Conservation (phyloP, 2,329 filamentous ascomycete species). For the Aureobasidium sp. region DNA sequence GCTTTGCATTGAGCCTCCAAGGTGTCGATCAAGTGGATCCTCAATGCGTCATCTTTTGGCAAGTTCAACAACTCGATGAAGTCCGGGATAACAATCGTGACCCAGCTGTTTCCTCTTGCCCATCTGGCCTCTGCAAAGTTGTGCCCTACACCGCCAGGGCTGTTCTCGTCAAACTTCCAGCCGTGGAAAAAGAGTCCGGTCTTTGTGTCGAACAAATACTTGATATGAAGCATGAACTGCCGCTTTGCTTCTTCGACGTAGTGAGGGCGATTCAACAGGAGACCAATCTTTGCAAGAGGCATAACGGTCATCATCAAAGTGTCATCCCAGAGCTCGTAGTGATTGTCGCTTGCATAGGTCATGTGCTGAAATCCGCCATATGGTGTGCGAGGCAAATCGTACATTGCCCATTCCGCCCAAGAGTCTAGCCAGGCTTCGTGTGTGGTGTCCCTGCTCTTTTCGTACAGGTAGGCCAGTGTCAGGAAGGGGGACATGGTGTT, state of each 20-base stretch:
- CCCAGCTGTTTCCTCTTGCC: constrained; percentile 61
- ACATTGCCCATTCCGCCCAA: constrained; percentile 78
- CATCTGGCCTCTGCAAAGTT: constrained; percentile 50
- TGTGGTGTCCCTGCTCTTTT: constrained; percentile 58
- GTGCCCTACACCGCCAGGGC: constrained; percentile 42
- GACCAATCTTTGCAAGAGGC: constrained; percentile 71
- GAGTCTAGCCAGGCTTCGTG: constrained; percentile 71
- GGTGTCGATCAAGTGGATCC: constrained; percentile 52
- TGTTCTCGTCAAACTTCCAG: constrained; percentile 63
- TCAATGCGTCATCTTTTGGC: constrained; percentile 50
- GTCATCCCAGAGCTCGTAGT: constrained; percentile 74
- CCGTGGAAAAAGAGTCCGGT: constrained; percentile 74
- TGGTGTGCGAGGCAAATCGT: constrained; percentile 63
- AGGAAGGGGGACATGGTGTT: constrained; percentile 72
- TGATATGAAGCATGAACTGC: constrained; percentile 69
- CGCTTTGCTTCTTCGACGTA: constrained; percentile 71
- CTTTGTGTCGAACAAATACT: constrained; percentile 66
- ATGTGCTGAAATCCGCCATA: constrained; percentile 68
- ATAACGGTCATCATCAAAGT: constrained; percentile 84
- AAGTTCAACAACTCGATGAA: constrained; percentile 66
- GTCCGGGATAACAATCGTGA: constrained; percentile 77
- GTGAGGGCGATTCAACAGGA: constrained; percentile 58
- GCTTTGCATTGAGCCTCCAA: constrained; percentile 62
- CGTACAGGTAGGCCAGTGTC: constrained; percentile 68
- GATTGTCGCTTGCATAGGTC: constrained; percentile 63